A percentile compares a stretch with the other conserved stretches of the same genome.
Evolutionary conservation across 2,329 filamentous ascomycete species (phyloP).

Genomic region (Apiospora saccharicola): DNA sequence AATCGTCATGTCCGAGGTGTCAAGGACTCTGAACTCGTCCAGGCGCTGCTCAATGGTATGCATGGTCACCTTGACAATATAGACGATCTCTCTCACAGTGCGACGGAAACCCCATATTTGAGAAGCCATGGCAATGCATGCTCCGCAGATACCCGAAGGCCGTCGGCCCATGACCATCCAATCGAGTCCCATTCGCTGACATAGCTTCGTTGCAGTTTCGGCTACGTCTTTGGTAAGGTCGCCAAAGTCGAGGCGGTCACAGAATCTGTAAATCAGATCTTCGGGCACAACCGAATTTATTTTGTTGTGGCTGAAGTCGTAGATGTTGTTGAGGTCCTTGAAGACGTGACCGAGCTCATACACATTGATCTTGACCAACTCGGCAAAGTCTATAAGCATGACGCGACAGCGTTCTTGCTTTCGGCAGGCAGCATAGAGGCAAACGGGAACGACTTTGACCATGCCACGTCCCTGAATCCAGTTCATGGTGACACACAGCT

Average conservation of each 20-base stretch:
- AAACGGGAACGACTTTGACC: constrained; percentile 86
- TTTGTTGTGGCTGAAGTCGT: constrained; percentile 68
- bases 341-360: constrained; percentile 91
- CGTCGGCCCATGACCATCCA: constrained; percentile 97
- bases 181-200: constrained; percentile 92
- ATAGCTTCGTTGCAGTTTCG: constrained; percentile 84
- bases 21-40: constrained; percentile 88
- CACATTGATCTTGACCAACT: constrained; percentile 83
- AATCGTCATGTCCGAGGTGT: constrained; percentile 84
- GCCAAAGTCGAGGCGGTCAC: constrained; percentile 89
- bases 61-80: constrained; percentile 95
- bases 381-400: constrained; percentile 95
- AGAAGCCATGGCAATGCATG: constrained; percentile 91
- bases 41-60: constrained; percentile 91
- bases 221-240: constrained; percentile 83
- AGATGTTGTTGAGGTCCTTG: constrained; percentile 78
- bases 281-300: constrained; percentile 80
- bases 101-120: constrained; percentile 98
- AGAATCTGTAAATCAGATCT: constrained; percentile 90
- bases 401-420: constrained; percentile 80
- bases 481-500: constrained; percentile 75
- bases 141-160: constrained; percentile 92
- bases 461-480: constrained; percentile 88
- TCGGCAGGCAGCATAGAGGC: constrained; percentile 88
- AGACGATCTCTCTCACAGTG: constrained; percentile 93